Conservation (phyloP, 2,329 filamentous ascomycete genomes). For the Knoxdaviesia capensis region DNA sequence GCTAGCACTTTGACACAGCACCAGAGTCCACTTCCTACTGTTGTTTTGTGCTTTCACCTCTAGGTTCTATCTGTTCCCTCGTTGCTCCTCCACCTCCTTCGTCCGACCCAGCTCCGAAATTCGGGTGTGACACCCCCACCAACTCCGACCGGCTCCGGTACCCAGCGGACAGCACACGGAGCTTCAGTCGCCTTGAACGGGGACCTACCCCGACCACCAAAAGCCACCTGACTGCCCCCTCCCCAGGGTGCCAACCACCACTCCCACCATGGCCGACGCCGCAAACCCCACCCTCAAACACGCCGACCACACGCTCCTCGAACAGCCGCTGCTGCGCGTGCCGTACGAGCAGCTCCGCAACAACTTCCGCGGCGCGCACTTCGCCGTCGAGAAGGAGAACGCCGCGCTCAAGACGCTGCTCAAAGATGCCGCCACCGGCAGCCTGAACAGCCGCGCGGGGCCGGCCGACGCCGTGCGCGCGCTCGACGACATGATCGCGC, state of each 20-base stretch:
- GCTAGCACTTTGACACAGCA: too few relatives aligned
- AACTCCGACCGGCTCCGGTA: too few relatives aligned
- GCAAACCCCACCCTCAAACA: constrained; percentile 51
- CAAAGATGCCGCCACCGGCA: constrained; percentile 44
- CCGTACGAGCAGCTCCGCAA: constrained; percentile 84
- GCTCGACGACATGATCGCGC: constrained; percentile 67
- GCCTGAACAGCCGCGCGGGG: constrained; percentile 38
- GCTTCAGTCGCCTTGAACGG: too few relatives aligned
- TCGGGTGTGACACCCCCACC: too few relatives aligned
- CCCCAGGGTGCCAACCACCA: not conserved
- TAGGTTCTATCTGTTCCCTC: too few relatives aligned
- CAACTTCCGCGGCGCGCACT: constrained; percentile 77
- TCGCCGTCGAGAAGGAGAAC: constrained; percentile 53
- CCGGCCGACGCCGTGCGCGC: constrained; percentile 57
- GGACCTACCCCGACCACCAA: too few relatives aligned
- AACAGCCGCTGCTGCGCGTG: constrained; percentile 83
- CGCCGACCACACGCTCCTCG: constrained; percentile 57
- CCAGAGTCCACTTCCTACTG: too few relatives aligned
- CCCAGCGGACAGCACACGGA: too few relatives aligned
- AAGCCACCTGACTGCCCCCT: not conserved
- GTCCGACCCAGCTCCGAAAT: too few relatives aligned
- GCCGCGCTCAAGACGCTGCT: constrained; percentile 39
- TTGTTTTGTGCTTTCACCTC: too few relatives aligned
- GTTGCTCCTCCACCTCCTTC: too few relatives aligned
- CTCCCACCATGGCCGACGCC: constrained; percentile 32